These are phyloP conservation scores for Withania somnifera DNA, from an alignment of 305 asterid species.

Conservation along the genomic window DNA sequence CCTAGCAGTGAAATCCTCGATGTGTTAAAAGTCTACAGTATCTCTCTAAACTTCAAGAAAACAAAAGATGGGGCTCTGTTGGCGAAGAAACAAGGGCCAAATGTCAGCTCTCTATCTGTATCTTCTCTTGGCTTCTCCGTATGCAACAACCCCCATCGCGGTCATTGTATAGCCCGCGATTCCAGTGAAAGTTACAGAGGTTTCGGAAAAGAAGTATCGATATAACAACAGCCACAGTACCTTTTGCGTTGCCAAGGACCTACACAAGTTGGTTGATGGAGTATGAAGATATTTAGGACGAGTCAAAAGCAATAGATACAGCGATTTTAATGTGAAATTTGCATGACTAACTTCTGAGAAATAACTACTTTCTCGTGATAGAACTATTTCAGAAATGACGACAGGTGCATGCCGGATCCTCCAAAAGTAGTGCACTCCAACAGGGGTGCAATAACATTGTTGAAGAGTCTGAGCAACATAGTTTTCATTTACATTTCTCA, in stretches of 20 bases:
- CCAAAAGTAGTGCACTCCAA: not conserved
- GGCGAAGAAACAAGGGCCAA: not conserved
- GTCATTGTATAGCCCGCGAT: conserved; percentile 86
- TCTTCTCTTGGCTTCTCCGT: conserved; percentile 89
- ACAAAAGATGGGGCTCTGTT: not conserved
- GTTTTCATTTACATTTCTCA: not conserved
- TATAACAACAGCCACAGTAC: conserved; percentile 90
- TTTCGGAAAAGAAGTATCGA: conserved; percentile 75
- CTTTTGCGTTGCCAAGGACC: conserved; percentile 95
- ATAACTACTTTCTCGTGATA: not conserved
- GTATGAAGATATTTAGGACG: not conserved
- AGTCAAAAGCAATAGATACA: not conserved
- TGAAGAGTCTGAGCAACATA: not conserved
- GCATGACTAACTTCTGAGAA: too few species aligned
- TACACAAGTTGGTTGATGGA: conserved; percentile 9
- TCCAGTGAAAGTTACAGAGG: conserved; percentile 73
- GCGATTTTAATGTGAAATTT: not conserved
- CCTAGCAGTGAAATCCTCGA: not conserved
- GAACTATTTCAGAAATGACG: not conserved
- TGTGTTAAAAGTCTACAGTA: not conserved
- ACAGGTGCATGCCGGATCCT: not conserved
- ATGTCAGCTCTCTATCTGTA: conserved; percentile 23
- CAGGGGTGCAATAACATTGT: not conserved
- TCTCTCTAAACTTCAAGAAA: not conserved
- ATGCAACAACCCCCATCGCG: conserved; percentile 82